Evolutionary conservation across 352 stramenopile genomes (phyloP).

Genomic region (Phytophthora parvispora): DNA sequence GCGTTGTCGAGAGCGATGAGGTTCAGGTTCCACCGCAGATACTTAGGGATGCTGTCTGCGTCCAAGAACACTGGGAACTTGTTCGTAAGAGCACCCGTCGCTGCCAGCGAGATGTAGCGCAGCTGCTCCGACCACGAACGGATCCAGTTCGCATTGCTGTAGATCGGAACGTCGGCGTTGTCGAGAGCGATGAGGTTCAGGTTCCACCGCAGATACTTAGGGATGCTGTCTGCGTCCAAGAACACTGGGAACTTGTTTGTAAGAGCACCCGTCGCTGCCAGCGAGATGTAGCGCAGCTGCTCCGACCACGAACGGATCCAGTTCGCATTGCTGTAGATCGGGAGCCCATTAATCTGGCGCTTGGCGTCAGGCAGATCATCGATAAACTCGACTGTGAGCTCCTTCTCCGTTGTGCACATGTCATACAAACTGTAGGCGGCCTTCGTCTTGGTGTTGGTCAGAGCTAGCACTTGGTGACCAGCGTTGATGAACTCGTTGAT

Average conservation of each 20-base stretch:
- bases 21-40: constrained; percentile 67
- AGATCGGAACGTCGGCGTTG: constrained; percentile 50
- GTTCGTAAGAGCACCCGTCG: constrained; percentile 31
- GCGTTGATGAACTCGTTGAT: constrained; percentile 54
- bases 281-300: constrained; percentile 61
- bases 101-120: constrained; percentile 58
- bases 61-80: constrained; percentile 45
- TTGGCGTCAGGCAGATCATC: constrained; percentile 44
- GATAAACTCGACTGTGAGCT: constrained; percentile 52
- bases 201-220: constrained; percentile 67
- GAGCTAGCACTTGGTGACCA: constrained; percentile 49
- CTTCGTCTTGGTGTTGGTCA: constrained; percentile 54
- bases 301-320: constrained; percentile 62
- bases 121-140: constrained; percentile 62
- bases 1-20: constrained; percentile 59
- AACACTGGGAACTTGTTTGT: constrained; percentile 37
- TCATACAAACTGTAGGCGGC: constrained; percentile 45
- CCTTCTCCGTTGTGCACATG: constrained; percentile 48
- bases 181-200: constrained; percentile 67
- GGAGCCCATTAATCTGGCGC: constrained; percentile 47
- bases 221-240: constrained; percentile 49
- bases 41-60: constrained; percentile 53
- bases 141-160: constrained; percentile 51
- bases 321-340: constrained; percentile 62
- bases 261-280: constrained; percentile 36